These are phyloP conservation scores for Hypocrella siamensis DNA, from an alignment of 2,329 filamentous ascomycete genomes.

Conservation along the genomic window DNA sequence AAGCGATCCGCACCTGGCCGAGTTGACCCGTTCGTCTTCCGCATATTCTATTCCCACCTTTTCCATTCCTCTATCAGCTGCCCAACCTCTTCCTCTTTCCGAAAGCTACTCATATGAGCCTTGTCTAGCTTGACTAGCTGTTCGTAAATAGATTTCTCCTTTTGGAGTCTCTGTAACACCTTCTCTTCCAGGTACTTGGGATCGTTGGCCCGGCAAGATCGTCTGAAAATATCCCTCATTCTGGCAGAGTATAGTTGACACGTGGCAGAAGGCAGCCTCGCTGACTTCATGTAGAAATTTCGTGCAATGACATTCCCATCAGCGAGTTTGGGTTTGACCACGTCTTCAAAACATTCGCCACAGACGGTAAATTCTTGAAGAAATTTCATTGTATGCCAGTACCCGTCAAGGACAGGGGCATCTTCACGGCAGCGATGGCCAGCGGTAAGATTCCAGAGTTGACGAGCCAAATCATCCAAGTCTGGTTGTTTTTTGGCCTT, in stretches of 20 bases:
- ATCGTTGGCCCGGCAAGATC: slow-evolving; percentile 52
- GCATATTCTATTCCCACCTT: slow-evolving; percentile 34
- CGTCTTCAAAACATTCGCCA: slow-evolving; percentile 69
- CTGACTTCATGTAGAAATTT: slow-evolving; percentile 47
- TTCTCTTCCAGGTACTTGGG: slow-evolving; percentile 43
- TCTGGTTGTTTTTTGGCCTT: slow-evolving; percentile 32
- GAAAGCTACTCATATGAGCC: slow-evolving; percentile 16
- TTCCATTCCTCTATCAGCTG: slow-evolving; percentile 40
- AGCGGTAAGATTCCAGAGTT: slow-evolving; percentile 41
- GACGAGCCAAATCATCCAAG: slow-evolving; percentile 44
- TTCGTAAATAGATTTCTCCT: slow-evolving; percentile 43
- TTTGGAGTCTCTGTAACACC: slow-evolving; percentile 40
- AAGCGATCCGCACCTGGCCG: no score
- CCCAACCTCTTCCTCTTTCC: slow-evolving; percentile 27
- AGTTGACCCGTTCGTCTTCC: no score
- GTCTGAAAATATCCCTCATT: slow-evolving; percentile 60
- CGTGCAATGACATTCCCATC: slow-evolving; percentile 39
- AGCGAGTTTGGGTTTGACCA: slow-evolving; percentile 53
- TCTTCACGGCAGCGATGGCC: slow-evolving; percentile 51
- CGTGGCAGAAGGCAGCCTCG: slow-evolving; percentile 35
- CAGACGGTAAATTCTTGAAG: slow-evolving; percentile 72
- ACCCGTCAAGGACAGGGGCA: slow-evolving; percentile 40
- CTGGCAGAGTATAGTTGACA: slow-evolving; percentile 71
- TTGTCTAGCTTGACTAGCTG: slow-evolving; percentile 29
- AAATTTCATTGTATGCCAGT: slow-evolving; percentile 66